phyloP scores from a whole-genome alignment of 148 eudicot species.

The Salicornia ramosissima region DNA sequence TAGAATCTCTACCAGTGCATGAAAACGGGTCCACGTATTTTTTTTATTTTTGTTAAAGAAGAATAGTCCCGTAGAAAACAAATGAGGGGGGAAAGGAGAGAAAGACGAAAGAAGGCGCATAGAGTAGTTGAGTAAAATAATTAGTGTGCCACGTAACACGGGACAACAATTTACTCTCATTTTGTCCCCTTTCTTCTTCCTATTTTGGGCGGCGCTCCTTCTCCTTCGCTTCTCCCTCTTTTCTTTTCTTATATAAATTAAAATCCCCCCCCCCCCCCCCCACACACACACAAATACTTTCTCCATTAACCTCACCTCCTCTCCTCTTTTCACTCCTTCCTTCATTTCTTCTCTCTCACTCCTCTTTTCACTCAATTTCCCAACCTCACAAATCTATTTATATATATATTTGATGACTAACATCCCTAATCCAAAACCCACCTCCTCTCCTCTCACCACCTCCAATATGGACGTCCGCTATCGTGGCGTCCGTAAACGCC shows the following conservation, averaged over 20 bases:
- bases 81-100: neutral
- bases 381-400: neutral
- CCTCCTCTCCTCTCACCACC: neutral
- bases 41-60: too few species aligned
- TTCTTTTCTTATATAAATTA: neutral
- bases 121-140: neutral
- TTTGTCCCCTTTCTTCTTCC: slow-evolving; percentile 3
- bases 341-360: neutral
- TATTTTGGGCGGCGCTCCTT: slow-evolving; percentile 22
- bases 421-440: neutral
- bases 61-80: too few species aligned
- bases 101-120: neutral
- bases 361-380: neutral
- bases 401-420: neutral
- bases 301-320: neutral
- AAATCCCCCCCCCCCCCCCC: too few species aligned
- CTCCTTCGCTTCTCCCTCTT: neutral
- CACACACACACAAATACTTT: too few species aligned
- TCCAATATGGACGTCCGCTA: slow-evolving; percentile 34
- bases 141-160: slow-evolving; percentile 22
- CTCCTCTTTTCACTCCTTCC: neutral
- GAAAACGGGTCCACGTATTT: too few species aligned
- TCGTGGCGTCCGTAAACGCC: slow-evolving; percentile 68
- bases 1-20: too few species aligned
- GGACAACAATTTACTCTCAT: slow-evolving; percentile 14